A percentile compares a stretch with the other conserved stretches of the same genome.
Evolutionary conservation across 2,329 filamentous ascomycete species (phyloP).

Genomic region (Monosporascus ibericus): DNA sequence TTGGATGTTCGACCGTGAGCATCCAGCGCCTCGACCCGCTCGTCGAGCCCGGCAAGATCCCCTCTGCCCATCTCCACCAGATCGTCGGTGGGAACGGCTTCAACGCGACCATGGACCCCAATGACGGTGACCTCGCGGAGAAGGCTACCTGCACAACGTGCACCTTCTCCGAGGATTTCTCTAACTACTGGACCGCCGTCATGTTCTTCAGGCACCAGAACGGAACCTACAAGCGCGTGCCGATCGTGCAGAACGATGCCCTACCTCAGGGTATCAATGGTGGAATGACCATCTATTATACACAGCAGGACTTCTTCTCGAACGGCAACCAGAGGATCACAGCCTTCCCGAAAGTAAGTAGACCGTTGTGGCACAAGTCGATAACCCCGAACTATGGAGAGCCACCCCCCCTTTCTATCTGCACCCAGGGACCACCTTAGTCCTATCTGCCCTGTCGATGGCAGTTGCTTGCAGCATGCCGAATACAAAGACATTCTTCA

Average conservation of each 20-base stretch:
- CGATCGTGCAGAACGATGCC: conserved; percentile 23
- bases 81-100: conserved; percentile 26
- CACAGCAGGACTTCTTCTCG: conserved; percentile 22
- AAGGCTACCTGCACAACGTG: conserved; percentile 24
- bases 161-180: conserved; percentile 24
- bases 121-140: conserved; percentile 17
- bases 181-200: conserved; percentile 25
- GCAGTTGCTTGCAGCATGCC: neutral
- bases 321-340: conserved; percentile 33
- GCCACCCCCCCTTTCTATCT: neutral
- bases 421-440: neutral
- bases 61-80: conserved; percentile 24
- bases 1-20: conserved; percentile 22
- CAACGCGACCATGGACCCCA: conserved; percentile 23
- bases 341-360: conserved; percentile 33
- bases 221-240: conserved; percentile 24
- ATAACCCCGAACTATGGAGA: neutral
- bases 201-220: conserved; percentile 26
- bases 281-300: conserved; percentile 27
- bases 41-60: conserved; percentile 21
- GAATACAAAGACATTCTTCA: neutral
- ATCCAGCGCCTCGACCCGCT: conserved; percentile 25
- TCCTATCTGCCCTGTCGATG: neutral
- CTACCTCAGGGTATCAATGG: conserved; percentile 21
- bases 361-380: no score